Base-by-base conservation (phyloP, 1,139 yeast species). In the Pichia sp. region DNA sequence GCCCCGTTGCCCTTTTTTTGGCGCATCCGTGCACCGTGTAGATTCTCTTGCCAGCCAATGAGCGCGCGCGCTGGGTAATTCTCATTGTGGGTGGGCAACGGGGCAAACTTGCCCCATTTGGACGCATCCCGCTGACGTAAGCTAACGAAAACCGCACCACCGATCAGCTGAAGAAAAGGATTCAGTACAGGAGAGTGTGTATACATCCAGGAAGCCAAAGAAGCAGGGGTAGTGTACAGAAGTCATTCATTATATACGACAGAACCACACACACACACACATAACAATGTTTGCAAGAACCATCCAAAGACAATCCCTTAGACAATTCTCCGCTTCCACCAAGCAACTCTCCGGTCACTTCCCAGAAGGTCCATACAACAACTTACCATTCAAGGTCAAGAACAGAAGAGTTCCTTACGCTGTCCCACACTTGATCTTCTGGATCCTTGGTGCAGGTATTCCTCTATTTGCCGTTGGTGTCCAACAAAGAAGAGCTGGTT, bases 301-400 rank as follows among this genome's bases (percentile, higher is more conserved):
- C 36, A 53, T 58, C 47, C 45, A 47, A 32, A 50, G 48, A 51
- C 51, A 47, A 27, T 34, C 41, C 10, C 21, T 27, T 27, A 41
- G 45, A 41, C 35, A 30, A 29, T 41, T 41, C 35, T 34, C 45
- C 8, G 34, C 33, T 8, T 32, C 61, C 43, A 50, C 61, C 35
- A 59, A 66, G 51, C 44, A 51, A 38, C 60, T 64, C 50, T 55
- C 66, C n/a, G 40, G 59, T 59, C 50, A 44, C 45, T 74, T 66
- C 60, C 79, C 83, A 59, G 83, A 77, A 59, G 97, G 97, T 55
- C 77, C 79, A 35, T 88, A 91, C 79, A 70, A 82, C 58, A 91
- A 91, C 74, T 59, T 91, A 49, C 98, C 98, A 49, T 91, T 88
- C 77, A 76, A 77, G 71, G 93, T 91, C 48, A 86, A 85, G 72